These are phyloP conservation scores for Candida rishiriensis DNA, from an alignment of 805 yeast species.

Conservation along the genomic window DNA sequence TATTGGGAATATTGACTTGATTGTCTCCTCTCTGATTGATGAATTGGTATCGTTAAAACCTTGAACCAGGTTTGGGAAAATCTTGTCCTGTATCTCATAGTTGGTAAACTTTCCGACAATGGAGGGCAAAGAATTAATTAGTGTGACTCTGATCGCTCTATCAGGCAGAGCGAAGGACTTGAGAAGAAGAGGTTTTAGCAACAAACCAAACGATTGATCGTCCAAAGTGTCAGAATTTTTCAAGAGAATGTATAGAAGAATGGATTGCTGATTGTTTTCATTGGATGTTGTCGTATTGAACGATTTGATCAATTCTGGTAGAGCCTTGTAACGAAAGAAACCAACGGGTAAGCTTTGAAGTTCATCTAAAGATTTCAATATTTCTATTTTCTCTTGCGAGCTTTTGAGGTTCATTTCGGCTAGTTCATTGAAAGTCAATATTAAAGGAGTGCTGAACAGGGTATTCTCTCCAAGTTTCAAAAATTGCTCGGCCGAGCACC, in stretches of 20 bases:
- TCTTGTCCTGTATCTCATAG: constrained; percentile 59
- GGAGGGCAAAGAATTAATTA: constrained; percentile 59
- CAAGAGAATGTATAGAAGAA: constrained; percentile 38
- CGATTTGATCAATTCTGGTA: constrained; percentile 65
- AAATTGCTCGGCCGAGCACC: constrained; percentile 37
- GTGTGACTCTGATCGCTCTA: constrained; percentile 69
- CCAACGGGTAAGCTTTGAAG: constrained; percentile 42
- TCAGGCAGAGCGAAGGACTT: constrained; percentile 63
- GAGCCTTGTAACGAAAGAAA: constrained; percentile 51
- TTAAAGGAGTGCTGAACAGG: constrained; percentile 43
- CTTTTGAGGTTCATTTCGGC: constrained; percentile 51
- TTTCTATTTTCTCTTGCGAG: constrained; percentile 48
- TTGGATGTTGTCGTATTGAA: constrained; percentile 26
- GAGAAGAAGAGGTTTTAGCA: constrained; percentile 60
- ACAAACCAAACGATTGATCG: constrained; percentile 32
- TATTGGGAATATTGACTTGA: constrained; percentile 55
- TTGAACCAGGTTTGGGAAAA: constrained; percentile 64
- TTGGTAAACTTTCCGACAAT: constrained; percentile 48
- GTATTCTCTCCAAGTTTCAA: constrained; percentile 25
- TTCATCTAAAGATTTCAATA: constrained; percentile 35
- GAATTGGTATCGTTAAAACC: constrained; percentile 86
- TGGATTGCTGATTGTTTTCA: constrained; percentile 22
- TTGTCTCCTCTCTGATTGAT: constrained; percentile 74
- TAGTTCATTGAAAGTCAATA: constrained; percentile 48
- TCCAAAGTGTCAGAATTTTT: constrained; percentile 27